A percentile compares a stretch with the other conserved stretches of the same genome.
Evolutionary conservation across 768 basidiomycete species (phyloP).

Genomic region (Lactarius trivialis): DNA sequence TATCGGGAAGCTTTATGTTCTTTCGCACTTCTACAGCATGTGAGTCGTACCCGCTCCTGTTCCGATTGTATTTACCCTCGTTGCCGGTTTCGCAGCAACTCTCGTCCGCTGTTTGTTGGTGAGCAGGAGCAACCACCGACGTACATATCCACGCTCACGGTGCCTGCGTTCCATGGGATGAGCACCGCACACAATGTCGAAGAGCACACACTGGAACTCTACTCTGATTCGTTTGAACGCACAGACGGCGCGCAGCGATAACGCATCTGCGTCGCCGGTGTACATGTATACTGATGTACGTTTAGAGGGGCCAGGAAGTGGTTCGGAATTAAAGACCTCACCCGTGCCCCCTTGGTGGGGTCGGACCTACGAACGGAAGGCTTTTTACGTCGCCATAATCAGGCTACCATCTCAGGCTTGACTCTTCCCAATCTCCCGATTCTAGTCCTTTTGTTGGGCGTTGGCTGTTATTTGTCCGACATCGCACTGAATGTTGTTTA

Average conservation of each 20-base stretch:
- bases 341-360: neutral
- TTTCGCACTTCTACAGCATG: slow-evolving; percentile 4
- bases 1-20: slow-evolving; percentile 4
- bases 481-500: no score
- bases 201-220: no score
- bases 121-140: neutral
- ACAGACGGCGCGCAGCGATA: neutral
- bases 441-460: neutral
- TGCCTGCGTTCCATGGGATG: neutral
- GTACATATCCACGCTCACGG: neutral
- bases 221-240: neutral
- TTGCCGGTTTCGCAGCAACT: slow-evolving; percentile 1
- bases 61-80: neutral
- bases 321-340: neutral
- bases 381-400: no score
- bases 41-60: neutral
- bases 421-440: neutral
- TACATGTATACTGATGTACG: no score
- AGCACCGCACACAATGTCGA: neutral
- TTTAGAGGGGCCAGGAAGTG: neutral
- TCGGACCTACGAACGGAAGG: neutral
- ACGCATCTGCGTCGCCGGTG: neutral
- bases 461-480: no score
- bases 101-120: neutral
- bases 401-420: neutral